Evolutionary conservation across 306 rosid genomes (phyloP), one percentile per base, ranked within the genome.

Genomic region (Carpinus fangiana): DNA sequence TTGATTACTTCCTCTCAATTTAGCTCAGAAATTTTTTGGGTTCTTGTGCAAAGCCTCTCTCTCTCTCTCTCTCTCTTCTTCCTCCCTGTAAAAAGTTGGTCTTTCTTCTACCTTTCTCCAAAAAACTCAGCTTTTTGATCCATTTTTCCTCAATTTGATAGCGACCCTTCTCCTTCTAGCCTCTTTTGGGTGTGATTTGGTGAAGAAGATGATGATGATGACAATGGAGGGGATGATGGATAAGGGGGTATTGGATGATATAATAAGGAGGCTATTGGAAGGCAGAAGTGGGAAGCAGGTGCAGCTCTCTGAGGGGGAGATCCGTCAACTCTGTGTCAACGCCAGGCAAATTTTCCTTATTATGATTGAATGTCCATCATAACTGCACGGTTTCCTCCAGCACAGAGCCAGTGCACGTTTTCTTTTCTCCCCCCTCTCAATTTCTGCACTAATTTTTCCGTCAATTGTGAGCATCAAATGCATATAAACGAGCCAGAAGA

Each of bases 321-420:
- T 96, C 88, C 98, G 99, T 76, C 98, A 91, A 80, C 97, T 96
- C 64, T 96, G 98, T 83, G 91, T 96, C 88, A 91, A 91, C 86
- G 94, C 99, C 28, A 84, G 94, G 73, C 98, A 90, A 83, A 90
- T 93, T 75, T 93, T 96, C 86, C 97, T 96, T 73, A 23, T 23
- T 23, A 23, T 23, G n/a, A n/a, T n/a, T n/a, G 26, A 23, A 23
- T 23, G 26, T 23, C 26, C 26, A 23, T 23, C 26, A 23, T 23
- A 23, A 23, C 26, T 23, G 26, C 26, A 23, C 26, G 26, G 1
- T 23, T 23, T 23, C 26, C 26, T 23, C 26, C 26, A 23, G 26
- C 26, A 23, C 26, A 23, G 1, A 23, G 26, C 26, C 26, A 23
- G 26, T 23, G 26, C 26, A 23, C 26, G 26, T 23, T 23, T 23